phyloP scores from a whole-genome alignment of 2,329 filamentous ascomycete genomes.

The Phoma sp. region DNA sequence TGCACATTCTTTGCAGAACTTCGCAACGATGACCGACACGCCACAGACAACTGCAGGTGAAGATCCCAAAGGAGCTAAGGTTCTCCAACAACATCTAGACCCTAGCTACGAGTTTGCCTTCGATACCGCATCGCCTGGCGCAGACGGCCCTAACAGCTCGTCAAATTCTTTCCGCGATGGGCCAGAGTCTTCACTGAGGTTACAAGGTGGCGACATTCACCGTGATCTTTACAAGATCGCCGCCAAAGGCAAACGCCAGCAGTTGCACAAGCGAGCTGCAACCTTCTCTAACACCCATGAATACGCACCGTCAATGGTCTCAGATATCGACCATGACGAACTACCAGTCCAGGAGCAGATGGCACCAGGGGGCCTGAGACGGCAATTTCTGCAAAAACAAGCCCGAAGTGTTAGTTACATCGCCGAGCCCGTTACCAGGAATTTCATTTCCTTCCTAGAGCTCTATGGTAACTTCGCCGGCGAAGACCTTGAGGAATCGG shows the following conservation, averaged over 20 bases:
- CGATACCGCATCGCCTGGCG: constrained; percentile 40
- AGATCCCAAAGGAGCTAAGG: constrained; percentile 41
- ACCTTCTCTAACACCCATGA: constrained; percentile 68
- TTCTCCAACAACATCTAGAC: constrained; percentile 52
- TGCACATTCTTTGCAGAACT: neutral
- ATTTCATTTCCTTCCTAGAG: constrained; percentile 77
- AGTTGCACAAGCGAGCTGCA: constrained; percentile 62
- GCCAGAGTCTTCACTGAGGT: constrained; percentile 69
- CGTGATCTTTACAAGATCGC: constrained; percentile 78
- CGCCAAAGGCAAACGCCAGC: constrained; percentile 58
- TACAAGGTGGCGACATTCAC: constrained; percentile 80
- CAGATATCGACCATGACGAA: constrained; percentile 45
- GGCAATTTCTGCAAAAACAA: constrained; percentile 57
- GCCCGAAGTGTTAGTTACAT: constrained; percentile 50
- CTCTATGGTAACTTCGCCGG: constrained; percentile 79
- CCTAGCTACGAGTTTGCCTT: constrained; percentile 51
- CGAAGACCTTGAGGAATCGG: constrained; percentile 67
- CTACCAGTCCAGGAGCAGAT: constrained; percentile 54
- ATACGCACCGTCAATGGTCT: constrained; percentile 29
- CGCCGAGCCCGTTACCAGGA: constrained; percentile 66
- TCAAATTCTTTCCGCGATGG: constrained; percentile 28
- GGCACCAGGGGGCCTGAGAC: constrained; percentile 61
- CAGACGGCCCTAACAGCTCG: constrained; percentile 33
- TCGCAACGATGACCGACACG: constrained; percentile 36
- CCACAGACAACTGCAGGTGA: constrained; percentile 36